Conservation (phyloP, 768 basidiomycete species). For the Pulveroboletus ravenelii region DNA sequence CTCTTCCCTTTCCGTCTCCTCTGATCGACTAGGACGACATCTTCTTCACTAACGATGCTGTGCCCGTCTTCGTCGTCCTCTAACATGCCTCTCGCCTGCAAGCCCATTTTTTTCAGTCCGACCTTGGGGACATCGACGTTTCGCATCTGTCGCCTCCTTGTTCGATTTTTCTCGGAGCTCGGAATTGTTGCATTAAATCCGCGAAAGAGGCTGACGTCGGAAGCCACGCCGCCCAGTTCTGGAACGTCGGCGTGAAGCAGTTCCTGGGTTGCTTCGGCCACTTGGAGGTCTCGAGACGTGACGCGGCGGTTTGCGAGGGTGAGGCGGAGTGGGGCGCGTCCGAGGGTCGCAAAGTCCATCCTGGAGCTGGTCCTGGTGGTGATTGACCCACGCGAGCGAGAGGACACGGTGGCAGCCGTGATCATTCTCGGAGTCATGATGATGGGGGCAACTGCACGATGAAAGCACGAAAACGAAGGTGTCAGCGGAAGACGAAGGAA, state of each 20-base stretch:
- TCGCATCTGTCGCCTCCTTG: constrained; percentile 72
- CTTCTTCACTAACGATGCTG: constrained; percentile 71
- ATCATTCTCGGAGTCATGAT: constrained; percentile 90
- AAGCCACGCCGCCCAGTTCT: constrained; percentile 64
- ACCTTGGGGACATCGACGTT: constrained; percentile 71
- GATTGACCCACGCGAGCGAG: constrained; percentile 36
- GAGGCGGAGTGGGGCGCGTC: constrained; percentile 70
- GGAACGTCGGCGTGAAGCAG: constrained; percentile 68
- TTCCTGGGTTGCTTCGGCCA: constrained; percentile 78
- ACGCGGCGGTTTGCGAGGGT: constrained; percentile 60
- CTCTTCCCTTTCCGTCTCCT: constrained; percentile 35
- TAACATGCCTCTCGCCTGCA: constrained; percentile 69
- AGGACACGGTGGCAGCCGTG: constrained; percentile 62
- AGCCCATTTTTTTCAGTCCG: constrained; percentile 76
- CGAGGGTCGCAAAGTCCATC: constrained; percentile 73
- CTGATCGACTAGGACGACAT: constrained; percentile 55
- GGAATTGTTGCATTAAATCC: constrained; percentile 97
- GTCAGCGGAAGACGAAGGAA: neutral
- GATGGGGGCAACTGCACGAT: constrained; percentile 66
- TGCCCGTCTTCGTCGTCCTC: constrained; percentile 49
- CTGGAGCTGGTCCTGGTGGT: constrained; percentile 31
- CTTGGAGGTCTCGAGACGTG: constrained; percentile 79
- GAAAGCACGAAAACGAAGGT: neutral
- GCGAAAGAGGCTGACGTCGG: constrained; percentile 73
- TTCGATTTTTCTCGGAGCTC: constrained; percentile 73